Conservation (phyloP, 306 rosid genomes). For the Sicyos baderoa region DNA sequence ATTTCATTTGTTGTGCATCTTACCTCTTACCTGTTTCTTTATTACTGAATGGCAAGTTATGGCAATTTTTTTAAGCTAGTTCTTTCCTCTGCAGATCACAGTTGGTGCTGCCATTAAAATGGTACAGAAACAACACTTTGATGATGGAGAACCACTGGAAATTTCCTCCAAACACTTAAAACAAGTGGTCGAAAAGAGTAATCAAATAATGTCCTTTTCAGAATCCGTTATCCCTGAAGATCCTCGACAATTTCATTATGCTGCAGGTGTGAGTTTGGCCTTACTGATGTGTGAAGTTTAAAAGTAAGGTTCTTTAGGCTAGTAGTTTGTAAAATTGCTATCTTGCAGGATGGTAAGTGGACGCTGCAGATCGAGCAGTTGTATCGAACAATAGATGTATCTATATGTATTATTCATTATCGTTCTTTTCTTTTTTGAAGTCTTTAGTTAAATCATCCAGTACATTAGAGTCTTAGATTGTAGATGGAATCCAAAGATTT, state of each 20-base stretch:
- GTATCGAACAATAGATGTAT: neutral
- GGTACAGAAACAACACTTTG: slow-evolving; percentile 82
- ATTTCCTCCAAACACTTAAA: slow-evolving; percentile 60
- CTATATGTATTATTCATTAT: neutral
- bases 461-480: no score
- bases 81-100: slow-evolving; percentile 5
- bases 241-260: slow-evolving; percentile 26
- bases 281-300: neutral
- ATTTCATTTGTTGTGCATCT: neutral
- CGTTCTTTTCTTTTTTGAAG: neutral
- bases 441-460: neutral
- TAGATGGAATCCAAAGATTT: no score
- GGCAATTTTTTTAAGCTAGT: neutral
- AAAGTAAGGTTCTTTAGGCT: neutral
- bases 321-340: neutral
- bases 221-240: slow-evolving; percentile 55
- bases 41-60: no score
- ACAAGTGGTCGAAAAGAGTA: slow-evolving; percentile 37
- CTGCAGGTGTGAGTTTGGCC: slow-evolving; percentile 49
- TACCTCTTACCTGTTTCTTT: neutral
- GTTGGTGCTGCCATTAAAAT: slow-evolving; percentile 42
- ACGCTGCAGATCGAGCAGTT: neutral
- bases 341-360: slow-evolving; percentile 11
- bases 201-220: slow-evolving; percentile 52
- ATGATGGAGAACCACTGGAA: slow-evolving; percentile 53